Evolutionary conservation across 2,329 filamentous ascomycete species (phyloP).

Genomic region (Cercospora brassicicola): DNA sequence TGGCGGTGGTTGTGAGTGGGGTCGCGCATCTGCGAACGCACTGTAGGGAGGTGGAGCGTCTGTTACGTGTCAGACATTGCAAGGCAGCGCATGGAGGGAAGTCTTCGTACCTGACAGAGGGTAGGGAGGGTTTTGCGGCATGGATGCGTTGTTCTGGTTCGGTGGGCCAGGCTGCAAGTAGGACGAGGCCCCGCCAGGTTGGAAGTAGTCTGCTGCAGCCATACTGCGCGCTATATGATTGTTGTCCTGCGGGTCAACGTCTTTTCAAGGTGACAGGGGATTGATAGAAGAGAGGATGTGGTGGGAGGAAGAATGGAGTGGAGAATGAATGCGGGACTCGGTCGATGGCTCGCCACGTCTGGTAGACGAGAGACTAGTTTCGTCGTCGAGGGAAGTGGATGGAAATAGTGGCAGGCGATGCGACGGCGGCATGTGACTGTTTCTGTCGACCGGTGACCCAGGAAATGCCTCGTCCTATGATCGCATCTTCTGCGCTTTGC

Average conservation of each 20-base stretch:
- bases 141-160: slow-evolving; percentile 13
- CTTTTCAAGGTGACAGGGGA: neutral
- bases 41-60: slow-evolving; percentile 36
- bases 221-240: slow-evolving; percentile 17
- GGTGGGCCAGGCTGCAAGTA: slow-evolving; percentile 17
- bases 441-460: slow-evolving; percentile 6
- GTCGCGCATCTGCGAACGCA: slow-evolving; percentile 27
- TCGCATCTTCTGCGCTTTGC: neutral
- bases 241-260: slow-evolving; percentile 2
- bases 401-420: neutral
- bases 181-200: slow-evolving; percentile 19
- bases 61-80: neutral
- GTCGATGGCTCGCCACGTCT: neutral
- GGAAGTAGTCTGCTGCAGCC: slow-evolving; percentile 36
- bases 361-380: slow-evolving; percentile 1
- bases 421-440: slow-evolving; percentile 3
- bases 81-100: neutral
- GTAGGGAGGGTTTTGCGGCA: slow-evolving; percentile 29
- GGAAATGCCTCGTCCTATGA: slow-evolving; percentile 1
- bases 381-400: neutral
- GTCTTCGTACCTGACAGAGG: slow-evolving; percentile 25
- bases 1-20: slow-evolving; percentile 35
- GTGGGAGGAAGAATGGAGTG: neutral
- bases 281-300: neutral
- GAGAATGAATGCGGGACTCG: neutral